A percentile compares a stretch with the other conserved stretches of the same genome.
These are phyloP conservation scores for Chlamydomonas schloesseri DNA, from an alignment of 139 green algal genomes.

Conservation along the genomic window DNA sequence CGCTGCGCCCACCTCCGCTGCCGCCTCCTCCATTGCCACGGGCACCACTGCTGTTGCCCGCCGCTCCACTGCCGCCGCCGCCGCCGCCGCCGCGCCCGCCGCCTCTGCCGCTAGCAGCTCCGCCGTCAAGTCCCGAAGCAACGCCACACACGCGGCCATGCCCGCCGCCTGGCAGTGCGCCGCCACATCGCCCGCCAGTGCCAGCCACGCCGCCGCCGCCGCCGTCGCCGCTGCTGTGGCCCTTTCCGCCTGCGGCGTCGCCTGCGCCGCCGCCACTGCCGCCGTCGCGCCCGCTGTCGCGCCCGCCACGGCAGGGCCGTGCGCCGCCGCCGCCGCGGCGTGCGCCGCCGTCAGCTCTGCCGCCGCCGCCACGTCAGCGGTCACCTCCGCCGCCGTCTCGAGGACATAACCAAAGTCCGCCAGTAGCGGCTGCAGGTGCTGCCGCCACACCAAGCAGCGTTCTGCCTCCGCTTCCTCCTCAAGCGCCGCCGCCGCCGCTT, in stretches of 20 bases:
- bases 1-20: not conserved
- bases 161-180: constrained; percentile 23
- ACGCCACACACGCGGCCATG: not conserved
- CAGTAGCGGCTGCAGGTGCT: constrained; percentile 23
- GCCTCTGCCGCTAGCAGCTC: not conserved
- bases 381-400: not conserved
- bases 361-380: not conserved
- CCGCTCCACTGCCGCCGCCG: not conserved
- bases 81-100: not conserved
- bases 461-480: no score
- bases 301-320: not conserved
- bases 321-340: not conserved
- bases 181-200: not conserved
- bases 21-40: not conserved
- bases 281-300: not conserved
- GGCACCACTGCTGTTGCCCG: not conserved
- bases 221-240: no score
- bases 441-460: not conserved
- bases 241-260: no score
- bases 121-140: not conserved
- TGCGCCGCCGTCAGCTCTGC: not conserved
- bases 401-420: constrained; percentile 12
- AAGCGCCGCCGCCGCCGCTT: no score
- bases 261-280: not conserved
- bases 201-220: not conserved